phyloP scores from a whole-genome alignment of 148 eudicot genomes.

The Limonium bicolor region DNA sequence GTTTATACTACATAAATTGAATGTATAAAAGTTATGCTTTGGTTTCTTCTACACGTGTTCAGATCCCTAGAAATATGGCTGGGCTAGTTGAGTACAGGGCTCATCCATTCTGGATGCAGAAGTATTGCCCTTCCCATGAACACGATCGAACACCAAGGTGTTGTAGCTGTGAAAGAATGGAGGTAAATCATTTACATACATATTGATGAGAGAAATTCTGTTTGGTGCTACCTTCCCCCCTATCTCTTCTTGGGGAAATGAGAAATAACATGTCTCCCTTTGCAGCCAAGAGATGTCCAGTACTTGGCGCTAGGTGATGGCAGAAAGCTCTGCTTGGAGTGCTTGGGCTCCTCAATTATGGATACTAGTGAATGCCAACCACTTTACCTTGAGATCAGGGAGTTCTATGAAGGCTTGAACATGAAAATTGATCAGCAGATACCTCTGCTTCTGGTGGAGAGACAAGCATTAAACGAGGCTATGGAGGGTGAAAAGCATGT shows the following conservation, averaged over 20 bases:
- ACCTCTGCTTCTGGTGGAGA: constrained; percentile 10
- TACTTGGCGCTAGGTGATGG: constrained; percentile 7
- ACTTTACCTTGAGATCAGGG: constrained; percentile 10
- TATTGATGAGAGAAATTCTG: background rate
- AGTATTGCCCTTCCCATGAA: constrained; percentile 12
- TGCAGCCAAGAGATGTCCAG: constrained; percentile 4
- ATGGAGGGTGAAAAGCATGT: constrained; percentile 12
- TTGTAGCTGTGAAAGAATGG: constrained; percentile 12
- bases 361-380: constrained; percentile 12
- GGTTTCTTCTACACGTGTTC: background rate
- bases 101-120: constrained; percentile 11
- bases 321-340: constrained; percentile 9
- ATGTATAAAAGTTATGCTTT: background rate
- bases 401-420: constrained; percentile 12
- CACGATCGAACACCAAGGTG: constrained; percentile 8
- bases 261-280: background rate
- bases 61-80: constrained; percentile 10
- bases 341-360: constrained; percentile 10
- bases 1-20: background rate
- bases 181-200: background rate
- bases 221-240: background rate
- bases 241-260: background rate
- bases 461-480: constrained; percentile 10
- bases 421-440: constrained; percentile 10
- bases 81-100: constrained; percentile 10